Conservation (phyloP, 352 stramenopile species). For the Globisporangium nunn region DNA sequence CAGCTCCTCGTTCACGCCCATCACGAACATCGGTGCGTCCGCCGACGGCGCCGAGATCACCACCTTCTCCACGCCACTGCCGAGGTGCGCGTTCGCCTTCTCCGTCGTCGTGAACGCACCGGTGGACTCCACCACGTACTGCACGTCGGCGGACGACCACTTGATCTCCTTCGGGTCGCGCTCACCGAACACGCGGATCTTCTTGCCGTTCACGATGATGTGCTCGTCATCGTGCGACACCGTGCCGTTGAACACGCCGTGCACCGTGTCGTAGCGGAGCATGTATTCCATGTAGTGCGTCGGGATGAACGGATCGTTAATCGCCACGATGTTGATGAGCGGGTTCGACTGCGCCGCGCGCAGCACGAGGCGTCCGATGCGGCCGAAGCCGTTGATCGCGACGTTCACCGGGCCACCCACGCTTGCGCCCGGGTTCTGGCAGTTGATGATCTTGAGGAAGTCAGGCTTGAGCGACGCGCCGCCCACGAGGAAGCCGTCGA, state of each 20-base stretch:
- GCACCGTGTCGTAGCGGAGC: conserved; percentile 90
- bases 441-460: conserved; percentile 97
- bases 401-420: conserved; percentile 85
- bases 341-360: conserved; percentile 86
- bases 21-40: conserved; percentile 98
- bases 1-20: conserved; percentile 96
- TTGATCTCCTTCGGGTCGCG: conserved; percentile 93
- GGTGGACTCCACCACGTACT: conserved; percentile 94
- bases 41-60: conserved; percentile 97
- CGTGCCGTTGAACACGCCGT: conserved; percentile 84
- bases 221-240: conserved; percentile 83
- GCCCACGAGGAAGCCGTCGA: conserved; percentile 98
- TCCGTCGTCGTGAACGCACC: conserved; percentile 82
- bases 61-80: conserved; percentile 94
- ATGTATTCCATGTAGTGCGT: conserved; percentile 97
- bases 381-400: conserved; percentile 98
- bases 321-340: conserved; percentile 87
- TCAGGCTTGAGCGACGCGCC: conserved; percentile 95
- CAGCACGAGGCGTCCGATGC: conserved; percentile 97
- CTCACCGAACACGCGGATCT: conserved; percentile 92
- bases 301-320: conserved; percentile 95
- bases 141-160: conserved; percentile 85
- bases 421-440: conserved; percentile 46
- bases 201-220: conserved; percentile 91
- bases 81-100: conserved; percentile 89